These are phyloP conservation scores for Apocynum venetum DNA, from an alignment of 257 asterid genomes.

Conservation along the genomic window DNA sequence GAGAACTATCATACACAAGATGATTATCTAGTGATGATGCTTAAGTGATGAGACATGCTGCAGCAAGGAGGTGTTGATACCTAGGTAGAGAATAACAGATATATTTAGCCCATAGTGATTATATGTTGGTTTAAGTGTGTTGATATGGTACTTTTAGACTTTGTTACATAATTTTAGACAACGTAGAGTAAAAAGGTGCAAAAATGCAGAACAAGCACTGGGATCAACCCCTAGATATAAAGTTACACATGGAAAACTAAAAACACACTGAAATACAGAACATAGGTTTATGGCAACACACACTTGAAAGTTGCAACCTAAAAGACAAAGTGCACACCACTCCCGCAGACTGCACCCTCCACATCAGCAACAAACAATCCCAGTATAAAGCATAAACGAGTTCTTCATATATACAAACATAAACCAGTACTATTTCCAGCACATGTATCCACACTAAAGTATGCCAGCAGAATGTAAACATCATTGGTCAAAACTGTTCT, in stretches of 20 bases:
- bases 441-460: not conserved
- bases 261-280: not conserved
- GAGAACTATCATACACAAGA: not conserved
- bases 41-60: not conserved
- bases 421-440: not conserved
- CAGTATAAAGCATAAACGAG: not conserved
- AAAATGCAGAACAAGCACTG: not conserved
- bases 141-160: not conserved
- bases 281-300: not conserved
- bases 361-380: not conserved
- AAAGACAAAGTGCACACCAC: not conserved
- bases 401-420: not conserved
- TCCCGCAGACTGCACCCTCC: not conserved
- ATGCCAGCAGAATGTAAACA: not conserved
- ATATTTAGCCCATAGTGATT: not conserved
- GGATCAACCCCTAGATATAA: too few relatives aligned
- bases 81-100: not conserved
- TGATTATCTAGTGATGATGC: not conserved
- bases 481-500: not conserved
- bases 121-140: not conserved
- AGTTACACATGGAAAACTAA: not conserved
- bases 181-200: not conserved
- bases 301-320: not conserved
- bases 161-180: not conserved
- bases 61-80: not conserved